Percentiles rank a stretch among this genome's conserved stretches.
These are phyloP conservation scores for Daldinia concentrica DNA, from an alignment of 495 filamentous ascomycete genomes.

Conservation along the genomic window DNA sequence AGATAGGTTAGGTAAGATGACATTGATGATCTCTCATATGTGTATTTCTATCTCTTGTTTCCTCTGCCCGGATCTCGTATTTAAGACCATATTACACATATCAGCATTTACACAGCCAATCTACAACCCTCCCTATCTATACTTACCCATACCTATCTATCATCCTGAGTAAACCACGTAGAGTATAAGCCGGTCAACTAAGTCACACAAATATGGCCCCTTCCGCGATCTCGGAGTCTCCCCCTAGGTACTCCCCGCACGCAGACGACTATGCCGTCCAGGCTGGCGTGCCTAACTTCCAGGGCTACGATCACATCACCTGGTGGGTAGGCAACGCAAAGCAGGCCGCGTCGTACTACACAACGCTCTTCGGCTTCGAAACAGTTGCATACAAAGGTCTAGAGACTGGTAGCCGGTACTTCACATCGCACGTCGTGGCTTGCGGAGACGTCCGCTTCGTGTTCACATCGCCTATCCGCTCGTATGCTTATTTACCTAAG, in stretches of 20 bases:
- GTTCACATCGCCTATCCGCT: conserved; percentile 81
- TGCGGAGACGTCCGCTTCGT: conserved; percentile 84
- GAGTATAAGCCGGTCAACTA: neutral
- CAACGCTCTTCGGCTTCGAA: conserved; percentile 82
- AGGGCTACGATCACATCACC: conserved; percentile 86
- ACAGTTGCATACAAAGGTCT: conserved; percentile 84
- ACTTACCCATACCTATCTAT: neutral
- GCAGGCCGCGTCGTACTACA: conserved; percentile 87
- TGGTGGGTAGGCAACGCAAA: conserved; percentile 98
- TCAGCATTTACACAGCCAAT: neutral
- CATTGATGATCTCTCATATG: neutral
- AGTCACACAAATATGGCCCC: conserved; percentile 67
- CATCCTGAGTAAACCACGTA: neutral
- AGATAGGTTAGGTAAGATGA: neutral
- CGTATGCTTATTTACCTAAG: conserved; percentile 59
- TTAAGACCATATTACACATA: neutral
- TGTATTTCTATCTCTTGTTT: conserved; percentile 10
- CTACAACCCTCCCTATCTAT: neutral
- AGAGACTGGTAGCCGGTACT: conserved; percentile 79
- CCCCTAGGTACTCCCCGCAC: conserved; percentile 51
- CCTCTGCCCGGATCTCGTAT: conserved; percentile 3
- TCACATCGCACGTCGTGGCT: conserved; percentile 81
- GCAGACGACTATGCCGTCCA: conserved; percentile 56
- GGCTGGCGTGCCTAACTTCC: conserved; percentile 65
- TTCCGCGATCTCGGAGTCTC: conserved; percentile 69